A percentile compares a stretch with the other conserved stretches of the same genome.
Evolutionary conservation across 2,329 filamentous ascomycete genomes (phyloP).

Genomic region (Apiospora rasikravindrae): DNA sequence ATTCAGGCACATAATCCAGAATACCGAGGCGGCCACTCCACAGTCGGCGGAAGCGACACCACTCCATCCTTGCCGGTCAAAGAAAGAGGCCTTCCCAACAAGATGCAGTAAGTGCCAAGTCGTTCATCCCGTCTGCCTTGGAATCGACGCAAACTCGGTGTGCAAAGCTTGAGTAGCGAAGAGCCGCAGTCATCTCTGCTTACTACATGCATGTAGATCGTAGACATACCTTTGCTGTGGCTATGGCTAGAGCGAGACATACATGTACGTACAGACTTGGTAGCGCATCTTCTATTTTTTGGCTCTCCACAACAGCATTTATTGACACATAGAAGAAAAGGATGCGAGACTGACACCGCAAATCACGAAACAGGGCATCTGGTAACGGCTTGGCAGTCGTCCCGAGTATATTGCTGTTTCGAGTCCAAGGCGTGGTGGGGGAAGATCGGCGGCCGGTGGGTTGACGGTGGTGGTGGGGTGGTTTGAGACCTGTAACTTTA

Average conservation of each 20-base stretch:
- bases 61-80: neutral
- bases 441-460: neutral
- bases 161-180: neutral
- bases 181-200: neutral
- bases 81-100: neutral
- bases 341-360: neutral
- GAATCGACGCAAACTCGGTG: neutral
- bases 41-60: neutral
- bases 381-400: neutral
- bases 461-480: neutral
- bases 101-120: neutral
- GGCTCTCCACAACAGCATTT: neutral
- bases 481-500: conserved; percentile 12
- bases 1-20: neutral
- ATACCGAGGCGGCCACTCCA: neutral
- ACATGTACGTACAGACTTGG: too few relatives aligned
- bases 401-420: neutral
- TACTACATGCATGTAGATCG: neutral
- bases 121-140: neutral
- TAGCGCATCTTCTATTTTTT: neutral
- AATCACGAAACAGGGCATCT: neutral
- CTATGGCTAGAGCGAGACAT: neutral
- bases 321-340: neutral
- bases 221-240: neutral
- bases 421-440: neutral